These are phyloP conservation scores for Stephania yunnanensis DNA, from an alignment of 164 flowering plant genomes.

Conservation along the genomic window DNA sequence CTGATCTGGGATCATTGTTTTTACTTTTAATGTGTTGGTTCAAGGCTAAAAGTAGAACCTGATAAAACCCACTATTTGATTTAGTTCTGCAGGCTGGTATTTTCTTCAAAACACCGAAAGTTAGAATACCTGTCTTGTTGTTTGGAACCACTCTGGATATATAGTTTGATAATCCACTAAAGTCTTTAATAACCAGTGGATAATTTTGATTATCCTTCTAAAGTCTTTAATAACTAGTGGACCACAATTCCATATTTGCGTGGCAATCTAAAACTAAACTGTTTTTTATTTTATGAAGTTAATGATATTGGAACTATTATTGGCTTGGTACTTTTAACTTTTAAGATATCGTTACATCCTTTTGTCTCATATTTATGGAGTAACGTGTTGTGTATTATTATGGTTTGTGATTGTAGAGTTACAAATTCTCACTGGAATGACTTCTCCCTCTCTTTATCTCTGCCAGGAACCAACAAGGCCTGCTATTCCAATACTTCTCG, in stretches of 20 bases:
- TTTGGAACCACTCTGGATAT: too few species aligned
- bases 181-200: too few species aligned
- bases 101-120: background rate
- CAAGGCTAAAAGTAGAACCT: background rate
- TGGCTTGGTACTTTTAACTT: background rate
- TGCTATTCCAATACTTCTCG: constrained; percentile 94
- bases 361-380: background rate
- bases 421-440: background rate
- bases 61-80: background rate
- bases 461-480: constrained; percentile 91
- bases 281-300: too few species aligned
- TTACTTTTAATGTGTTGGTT: background rate
- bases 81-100: background rate
- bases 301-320: too few species aligned
- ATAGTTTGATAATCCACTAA: too few species aligned
- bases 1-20: background rate
- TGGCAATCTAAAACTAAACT: background rate
- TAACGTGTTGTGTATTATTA: background rate
- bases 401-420: constrained; percentile 1
- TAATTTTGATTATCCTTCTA: too few species aligned
- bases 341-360: background rate
- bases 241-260: background rate
- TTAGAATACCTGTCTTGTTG: background rate
- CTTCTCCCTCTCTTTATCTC: background rate
- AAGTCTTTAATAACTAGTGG: background rate